Conservation (phyloP, 2,329 filamentous ascomycete genomes). For the Neoarthrinium moseri region DNA sequence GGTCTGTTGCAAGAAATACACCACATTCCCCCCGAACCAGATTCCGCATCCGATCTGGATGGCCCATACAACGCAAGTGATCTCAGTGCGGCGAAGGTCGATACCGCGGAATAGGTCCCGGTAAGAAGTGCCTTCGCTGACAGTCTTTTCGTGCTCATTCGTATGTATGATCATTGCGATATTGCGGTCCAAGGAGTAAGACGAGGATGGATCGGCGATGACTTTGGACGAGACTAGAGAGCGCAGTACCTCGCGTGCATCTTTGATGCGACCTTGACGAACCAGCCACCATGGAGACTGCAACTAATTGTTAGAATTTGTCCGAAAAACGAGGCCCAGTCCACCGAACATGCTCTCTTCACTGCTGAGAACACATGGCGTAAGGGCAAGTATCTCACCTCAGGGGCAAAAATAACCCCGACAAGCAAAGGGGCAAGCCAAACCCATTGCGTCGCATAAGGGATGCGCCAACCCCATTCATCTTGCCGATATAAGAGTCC, state of each 20-base stretch:
- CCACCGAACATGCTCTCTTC: too few relatives aligned
- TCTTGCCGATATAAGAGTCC: constrained; percentile 25
- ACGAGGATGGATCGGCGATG: neutral
- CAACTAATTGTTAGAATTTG: too few relatives aligned
- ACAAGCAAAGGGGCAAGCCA: neutral
- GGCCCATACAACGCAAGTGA: constrained; percentile 24
- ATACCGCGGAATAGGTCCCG: constrained; percentile 31
- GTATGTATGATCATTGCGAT: constrained; percentile 12
- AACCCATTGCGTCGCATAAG: constrained; percentile 11
- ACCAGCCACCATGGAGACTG: constrained; percentile 11
- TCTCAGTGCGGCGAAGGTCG: constrained; percentile 32
- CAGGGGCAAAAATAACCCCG: constrained; percentile 1
- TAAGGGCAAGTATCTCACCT: too few relatives aligned
- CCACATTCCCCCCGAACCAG: constrained; percentile 23
- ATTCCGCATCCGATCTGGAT: constrained; percentile 21
- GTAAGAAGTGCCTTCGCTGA: constrained; percentile 7
- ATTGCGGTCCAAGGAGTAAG: constrained; percentile 5
- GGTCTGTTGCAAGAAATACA: constrained; percentile 27
- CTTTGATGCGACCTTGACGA: constrained; percentile 3
- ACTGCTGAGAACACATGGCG: too few relatives aligned
- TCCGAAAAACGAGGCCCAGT: too few relatives aligned
- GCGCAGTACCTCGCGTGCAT: neutral
- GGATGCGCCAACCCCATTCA: constrained; percentile 11
- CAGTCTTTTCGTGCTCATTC: constrained; percentile 8
- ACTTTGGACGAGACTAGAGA: neutral